phyloP scores from a whole-genome alignment of 345 rosid genomes.

The Gynandropsis gynandra region DNA sequence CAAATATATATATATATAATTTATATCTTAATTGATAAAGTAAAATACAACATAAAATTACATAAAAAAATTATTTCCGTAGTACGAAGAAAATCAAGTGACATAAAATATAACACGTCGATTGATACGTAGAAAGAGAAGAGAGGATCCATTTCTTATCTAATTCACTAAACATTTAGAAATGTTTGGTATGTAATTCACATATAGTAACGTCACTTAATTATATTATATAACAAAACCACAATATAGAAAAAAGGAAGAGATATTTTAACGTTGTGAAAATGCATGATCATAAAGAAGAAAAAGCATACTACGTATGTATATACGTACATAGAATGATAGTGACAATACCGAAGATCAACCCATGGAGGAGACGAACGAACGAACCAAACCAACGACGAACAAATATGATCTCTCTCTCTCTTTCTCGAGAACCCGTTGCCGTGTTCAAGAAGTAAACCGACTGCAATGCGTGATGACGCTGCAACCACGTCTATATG shows the following conservation, averaged over 20 bases:
- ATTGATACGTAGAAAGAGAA: no score
- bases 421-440: background rate
- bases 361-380: no score
- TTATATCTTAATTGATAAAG: no score
- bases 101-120: no score
- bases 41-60: no score
- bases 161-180: no score
- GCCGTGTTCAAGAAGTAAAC: conserved; percentile 17
- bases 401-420: conserved; percentile 2
- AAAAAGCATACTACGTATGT: background rate
- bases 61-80: no score
- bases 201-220: conserved; percentile 23
- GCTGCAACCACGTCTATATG: conserved; percentile 50
- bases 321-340: conserved; percentile 3
- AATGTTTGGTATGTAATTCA: no score
- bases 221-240: conserved; percentile 23
- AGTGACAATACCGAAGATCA: conserved; percentile 3
- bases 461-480: conserved; percentile 42
- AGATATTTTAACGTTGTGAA: conserved; percentile 22
- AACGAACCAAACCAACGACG: no score
- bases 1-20: no score
- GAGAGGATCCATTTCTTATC: no score
- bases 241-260: conserved; percentile 4
- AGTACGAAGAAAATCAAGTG: no score
- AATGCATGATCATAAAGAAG: conserved; percentile 27